These are phyloP conservation scores for Neltuma alba DNA, from an alignment of 306 rosid species.

Conservation along the genomic window DNA sequence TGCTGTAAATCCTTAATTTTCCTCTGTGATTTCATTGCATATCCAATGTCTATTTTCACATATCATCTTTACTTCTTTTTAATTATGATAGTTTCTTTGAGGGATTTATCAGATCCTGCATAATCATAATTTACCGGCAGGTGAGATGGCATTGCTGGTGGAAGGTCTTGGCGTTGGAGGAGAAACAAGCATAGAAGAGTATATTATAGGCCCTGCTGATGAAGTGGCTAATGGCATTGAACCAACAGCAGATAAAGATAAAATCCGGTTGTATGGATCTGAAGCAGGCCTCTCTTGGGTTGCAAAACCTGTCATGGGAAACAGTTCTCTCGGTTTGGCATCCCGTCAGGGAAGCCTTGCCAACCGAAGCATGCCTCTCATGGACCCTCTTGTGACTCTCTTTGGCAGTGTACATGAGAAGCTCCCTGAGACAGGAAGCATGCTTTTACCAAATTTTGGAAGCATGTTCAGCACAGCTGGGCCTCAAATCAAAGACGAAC, in stretches of 20 bases:
- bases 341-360: conserved; percentile 88
- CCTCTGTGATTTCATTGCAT: conserved; percentile 5
- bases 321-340: conserved; percentile 66
- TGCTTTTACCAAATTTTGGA: conserved; percentile 54
- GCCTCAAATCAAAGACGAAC: conserved; percentile 50
- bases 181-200: conserved; percentile 61
- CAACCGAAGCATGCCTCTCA: conserved; percentile 63
- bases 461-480: conserved; percentile 69
- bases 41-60: conserved; percentile 6
- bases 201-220: conserved; percentile 62
- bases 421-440: conserved; percentile 53
- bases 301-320: conserved; percentile 80
- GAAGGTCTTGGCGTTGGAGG: conserved; percentile 72
- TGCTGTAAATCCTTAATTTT: conserved; percentile 2
- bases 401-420: conserved; percentile 70
- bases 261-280: conserved; percentile 77
- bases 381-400: conserved; percentile 76
- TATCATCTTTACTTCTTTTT: conserved; percentile 5
- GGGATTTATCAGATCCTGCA: conserved; percentile 29
- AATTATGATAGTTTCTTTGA: neutral
- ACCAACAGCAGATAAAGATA: conserved; percentile 57
- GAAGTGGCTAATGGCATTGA: conserved; percentile 56
- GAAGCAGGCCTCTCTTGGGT: conserved; percentile 85
- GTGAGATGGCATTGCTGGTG: conserved; percentile 68
- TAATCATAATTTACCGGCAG: conserved; percentile 34